Evolutionary conservation across 2,329 filamentous ascomycete genomes (phyloP).

Genomic region (Monosporascus sp.): DNA sequence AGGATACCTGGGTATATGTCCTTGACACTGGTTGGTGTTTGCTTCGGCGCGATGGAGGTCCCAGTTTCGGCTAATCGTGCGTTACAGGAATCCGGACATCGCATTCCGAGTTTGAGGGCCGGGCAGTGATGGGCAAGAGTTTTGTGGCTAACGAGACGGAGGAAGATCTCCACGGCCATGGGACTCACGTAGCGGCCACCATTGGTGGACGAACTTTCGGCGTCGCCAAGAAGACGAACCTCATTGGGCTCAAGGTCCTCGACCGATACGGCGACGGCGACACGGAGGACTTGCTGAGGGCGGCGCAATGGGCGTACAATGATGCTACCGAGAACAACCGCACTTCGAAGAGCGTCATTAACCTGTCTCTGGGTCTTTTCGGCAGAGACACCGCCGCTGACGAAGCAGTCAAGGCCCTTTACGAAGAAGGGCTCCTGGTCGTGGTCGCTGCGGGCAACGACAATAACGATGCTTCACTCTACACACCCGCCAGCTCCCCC

Average conservation of each 20-base stretch:
- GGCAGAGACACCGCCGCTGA: slow-evolving; percentile 15
- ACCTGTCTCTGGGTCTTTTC: background rate
- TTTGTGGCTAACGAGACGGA: background rate
- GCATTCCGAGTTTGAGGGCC: background rate
- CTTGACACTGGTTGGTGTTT: background rate
- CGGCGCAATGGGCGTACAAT: background rate
- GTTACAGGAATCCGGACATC: background rate
- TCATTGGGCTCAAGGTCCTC: background rate
- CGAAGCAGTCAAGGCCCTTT: slow-evolving; percentile 29
- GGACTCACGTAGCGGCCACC: background rate
- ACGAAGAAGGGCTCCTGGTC: slow-evolving; percentile 29
- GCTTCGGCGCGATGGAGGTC: background rate
- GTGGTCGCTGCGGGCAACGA: slow-evolving; percentile 37
- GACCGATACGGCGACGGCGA: background rate
- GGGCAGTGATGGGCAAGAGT: background rate
- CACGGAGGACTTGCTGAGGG: background rate
- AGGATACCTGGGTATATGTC: background rate
- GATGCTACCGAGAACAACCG: background rate
- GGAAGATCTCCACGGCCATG: background rate
- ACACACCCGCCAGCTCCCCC: slow-evolving; percentile 31
- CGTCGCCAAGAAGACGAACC: background rate
- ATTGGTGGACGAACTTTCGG: background rate
- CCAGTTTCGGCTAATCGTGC: background rate
- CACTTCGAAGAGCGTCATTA: background rate
- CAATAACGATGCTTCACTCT: slow-evolving; percentile 14